phyloP scores from a whole-genome alignment of 164 flowering plant genomes.

The Vitis rupestris region DNA sequence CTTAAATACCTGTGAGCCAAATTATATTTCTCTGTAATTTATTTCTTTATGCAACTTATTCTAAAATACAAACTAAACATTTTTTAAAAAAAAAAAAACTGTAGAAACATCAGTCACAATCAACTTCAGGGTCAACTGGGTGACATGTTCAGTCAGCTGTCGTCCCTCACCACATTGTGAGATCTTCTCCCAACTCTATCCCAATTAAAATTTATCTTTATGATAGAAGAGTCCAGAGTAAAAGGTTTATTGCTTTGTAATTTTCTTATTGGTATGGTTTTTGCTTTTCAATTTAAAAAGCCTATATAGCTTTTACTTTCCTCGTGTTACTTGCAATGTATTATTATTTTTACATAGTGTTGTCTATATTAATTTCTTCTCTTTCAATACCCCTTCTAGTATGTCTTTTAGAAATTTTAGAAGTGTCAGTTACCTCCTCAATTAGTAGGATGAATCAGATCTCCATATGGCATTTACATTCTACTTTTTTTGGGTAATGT shows the following conservation, averaged over 20 bases:
- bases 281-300: too few relatives aligned
- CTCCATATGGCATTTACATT: too few relatives aligned
- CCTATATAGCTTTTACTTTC: too few relatives aligned
- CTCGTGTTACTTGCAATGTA: too few relatives aligned
- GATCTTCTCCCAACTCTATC: slow-evolving; percentile 17
- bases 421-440: not conserved
- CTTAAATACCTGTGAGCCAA: slow-evolving; percentile 69
- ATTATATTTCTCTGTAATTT: not conserved
- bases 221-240: too few relatives aligned
- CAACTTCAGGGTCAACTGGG: slow-evolving; percentile 57
- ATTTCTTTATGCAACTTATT: slow-evolving; percentile 1
- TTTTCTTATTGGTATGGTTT: too few relatives aligned
- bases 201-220: not conserved
- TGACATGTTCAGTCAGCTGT: slow-evolving; percentile 53
- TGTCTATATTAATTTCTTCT: too few relatives aligned
- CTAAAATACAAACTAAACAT: not conserved
- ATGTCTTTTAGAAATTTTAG: not conserved
- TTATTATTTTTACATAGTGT: too few relatives aligned
- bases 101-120: slow-evolving; percentile 74
- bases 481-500: too few relatives aligned
- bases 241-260: too few relatives aligned
- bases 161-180: slow-evolving; percentile 72
- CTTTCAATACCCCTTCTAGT: too few relatives aligned
- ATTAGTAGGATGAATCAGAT: not conserved
- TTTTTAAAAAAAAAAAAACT: slow-evolving; percentile 5